Evolutionary conservation across 2,329 filamentous ascomycete species (phyloP).

Genomic region (Corinectria fuckeliana): DNA sequence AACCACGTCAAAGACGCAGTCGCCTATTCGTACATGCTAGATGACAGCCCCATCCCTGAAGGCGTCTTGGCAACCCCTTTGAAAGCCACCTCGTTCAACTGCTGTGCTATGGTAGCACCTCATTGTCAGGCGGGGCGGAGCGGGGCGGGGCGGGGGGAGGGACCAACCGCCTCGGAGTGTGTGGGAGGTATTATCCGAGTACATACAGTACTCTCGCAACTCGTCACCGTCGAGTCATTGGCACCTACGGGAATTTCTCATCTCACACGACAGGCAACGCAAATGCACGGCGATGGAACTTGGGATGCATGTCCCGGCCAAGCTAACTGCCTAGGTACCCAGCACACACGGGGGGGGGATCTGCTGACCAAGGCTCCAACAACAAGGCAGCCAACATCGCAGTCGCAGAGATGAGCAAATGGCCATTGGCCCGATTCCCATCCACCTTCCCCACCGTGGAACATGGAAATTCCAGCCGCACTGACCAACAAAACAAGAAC

Average conservation of each 20-base stretch:
- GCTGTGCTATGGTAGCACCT: slow-evolving; percentile 19
- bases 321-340: not conserved
- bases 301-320: not conserved
- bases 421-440: slow-evolving; percentile 6
- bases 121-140: slow-evolving; percentile 25
- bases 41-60: slow-evolving; percentile 12
- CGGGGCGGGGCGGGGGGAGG: slow-evolving; percentile 26
- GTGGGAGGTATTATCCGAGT: too few species aligned
- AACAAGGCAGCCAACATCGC: not conserved
- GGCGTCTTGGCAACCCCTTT: slow-evolving; percentile 8
- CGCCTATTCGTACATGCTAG: not conserved
- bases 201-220: too few species aligned
- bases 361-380: slow-evolving; percentile 11
- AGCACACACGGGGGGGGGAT: slow-evolving; percentile 8
- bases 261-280: not conserved
- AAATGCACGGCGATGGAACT: not conserved
- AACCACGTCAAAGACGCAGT: not conserved
- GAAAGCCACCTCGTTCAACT: not conserved
- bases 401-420: slow-evolving; percentile 3
- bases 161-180: not conserved
- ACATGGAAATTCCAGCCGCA: slow-evolving; percentile 9
- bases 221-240: not conserved
- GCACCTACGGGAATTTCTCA: not conserved
- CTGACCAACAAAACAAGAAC: slow-evolving; percentile 14
- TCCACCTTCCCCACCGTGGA: not conserved